Evolutionary conservation across 2,329 filamentous ascomycete species (phyloP).

Genomic region (Epichloe bromicola): DNA sequence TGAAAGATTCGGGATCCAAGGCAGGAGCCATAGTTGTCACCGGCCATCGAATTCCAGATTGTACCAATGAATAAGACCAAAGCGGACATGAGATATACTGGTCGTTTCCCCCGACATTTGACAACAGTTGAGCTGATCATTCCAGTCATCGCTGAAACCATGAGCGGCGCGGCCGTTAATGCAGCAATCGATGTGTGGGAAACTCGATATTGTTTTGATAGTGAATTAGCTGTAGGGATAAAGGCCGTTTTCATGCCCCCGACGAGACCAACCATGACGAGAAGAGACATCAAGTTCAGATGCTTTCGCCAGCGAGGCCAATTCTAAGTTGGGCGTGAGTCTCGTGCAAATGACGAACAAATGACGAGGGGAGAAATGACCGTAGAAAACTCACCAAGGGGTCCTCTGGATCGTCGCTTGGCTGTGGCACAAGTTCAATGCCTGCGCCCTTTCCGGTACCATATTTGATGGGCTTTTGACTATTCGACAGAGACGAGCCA

Average conservation of each 20-base stretch:
- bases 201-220: slow-evolving; percentile 29
- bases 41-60: slow-evolving; percentile 35
- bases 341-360: neutral
- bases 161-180: slow-evolving; percentile 39
- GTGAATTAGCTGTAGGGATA: slow-evolving; percentile 31
- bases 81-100: slow-evolving; percentile 36
- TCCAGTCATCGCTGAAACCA: slow-evolving; percentile 34
- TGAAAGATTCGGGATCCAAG: slow-evolving; percentile 41
- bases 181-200: slow-evolving; percentile 35
- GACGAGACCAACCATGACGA: slow-evolving; percentile 32
- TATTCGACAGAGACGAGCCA: slow-evolving; percentile 6
- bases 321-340: slow-evolving; percentile 26
- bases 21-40: slow-evolving; percentile 28
- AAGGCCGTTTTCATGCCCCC: slow-evolving; percentile 43
- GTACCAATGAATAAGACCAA: slow-evolving; percentile 34
- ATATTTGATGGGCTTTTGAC: slow-evolving; percentile 30
- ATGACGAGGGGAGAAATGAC: neutral
- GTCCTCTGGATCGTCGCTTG: slow-evolving; percentile 40
- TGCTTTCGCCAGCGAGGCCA: slow-evolving; percentile 44
- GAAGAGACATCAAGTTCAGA: slow-evolving; percentile 30
- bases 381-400: slow-evolving; percentile 32
- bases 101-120: slow-evolving; percentile 36
- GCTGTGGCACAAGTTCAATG: slow-evolving; percentile 39
- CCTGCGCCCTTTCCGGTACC: slow-evolving; percentile 28
- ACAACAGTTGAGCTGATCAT: slow-evolving; percentile 28